Evolutionary conservation across 805 yeast genomes (phyloP), one percentile per base, ranked within the genome.

Genomic region (Pachysolen tannophilus): DNA sequence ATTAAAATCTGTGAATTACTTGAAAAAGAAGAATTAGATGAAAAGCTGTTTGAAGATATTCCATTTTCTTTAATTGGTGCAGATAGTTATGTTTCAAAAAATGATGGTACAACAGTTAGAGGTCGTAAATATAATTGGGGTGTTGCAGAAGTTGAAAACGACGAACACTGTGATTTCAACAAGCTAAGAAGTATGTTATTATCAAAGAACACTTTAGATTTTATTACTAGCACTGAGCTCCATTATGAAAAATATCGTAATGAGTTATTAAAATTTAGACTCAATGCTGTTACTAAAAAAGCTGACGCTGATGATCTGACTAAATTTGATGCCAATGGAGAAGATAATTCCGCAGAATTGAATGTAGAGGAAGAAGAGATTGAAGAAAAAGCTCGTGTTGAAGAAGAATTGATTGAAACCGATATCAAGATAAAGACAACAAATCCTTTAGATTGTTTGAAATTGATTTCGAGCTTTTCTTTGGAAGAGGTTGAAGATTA

Each of bases 121-220:
- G 95, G 92, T 13, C 69, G 95, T 49, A 68, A 69, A 49, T 88
- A 86, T 60, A 67, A 63, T 13, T 88, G 96, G 96, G 97, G 97
- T 1, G 56, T 72, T 16, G 83, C 84, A 10, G 95, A 87, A 50
- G 82, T 84, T 27, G 95, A 83, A 49, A 80, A 85, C 53, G 71
- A 69, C 14, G 55, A 61, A 7, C 87, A 82, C 55, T 84, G 94
- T 57, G 96, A 90, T 53, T 86, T 86, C 49, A 43, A 57, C 20
- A 65, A 65, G 41, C 65, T 88, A 43, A 72, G 84, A 44, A 69
- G 75, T 24, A 57, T 85, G 26, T 60, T 88, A 32, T 64, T 88
- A 57, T 68, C 78, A 17, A 68, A 77, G 15, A 72, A 84, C 55
- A 72, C 85, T 81, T 69, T 82, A 33, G 95, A 87, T 49, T 68